phyloP scores from a whole-genome alignment of 2,329 filamentous ascomycete genomes.

The Xylariaceae sp. region DNA sequence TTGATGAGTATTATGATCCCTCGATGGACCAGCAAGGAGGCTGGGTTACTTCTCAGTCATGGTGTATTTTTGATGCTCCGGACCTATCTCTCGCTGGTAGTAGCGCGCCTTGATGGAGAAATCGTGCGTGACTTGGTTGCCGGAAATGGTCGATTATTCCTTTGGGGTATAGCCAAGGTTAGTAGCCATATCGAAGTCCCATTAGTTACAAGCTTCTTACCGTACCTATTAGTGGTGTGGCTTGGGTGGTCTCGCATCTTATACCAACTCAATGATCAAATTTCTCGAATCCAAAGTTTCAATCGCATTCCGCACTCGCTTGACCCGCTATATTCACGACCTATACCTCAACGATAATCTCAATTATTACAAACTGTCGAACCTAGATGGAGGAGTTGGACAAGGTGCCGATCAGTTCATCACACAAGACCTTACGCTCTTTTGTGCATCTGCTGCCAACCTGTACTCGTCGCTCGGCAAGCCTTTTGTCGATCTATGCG shows the following conservation, averaged over 20 bases:
- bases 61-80: slow-evolving; percentile 84
- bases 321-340: slow-evolving; percentile 96
- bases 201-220: slow-evolving; percentile 10
- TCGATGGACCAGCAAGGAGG: slow-evolving; percentile 92
- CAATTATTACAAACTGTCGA: slow-evolving; percentile 93
- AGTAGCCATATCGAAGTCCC: slow-evolving; percentile 12
- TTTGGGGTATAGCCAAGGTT: slow-evolving; percentile 81
- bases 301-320: slow-evolving; percentile 90
- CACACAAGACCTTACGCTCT: slow-evolving; percentile 91
- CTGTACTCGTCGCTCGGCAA: slow-evolving; percentile 97
- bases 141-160: slow-evolving; percentile 82
- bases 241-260: slow-evolving; percentile 87
- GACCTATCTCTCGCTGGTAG: slow-evolving; percentile 89
- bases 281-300: slow-evolving; percentile 97
- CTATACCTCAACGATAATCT: slow-evolving; percentile 91
- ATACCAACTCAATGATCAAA: slow-evolving; percentile 99
- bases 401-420: slow-evolving; percentile 95
- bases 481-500: slow-evolving; percentile 91
- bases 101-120: slow-evolving; percentile 89
- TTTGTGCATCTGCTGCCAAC: slow-evolving; percentile 87
- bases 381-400: slow-evolving; percentile 87
- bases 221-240: slow-evolving; percentile 67
- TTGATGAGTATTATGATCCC: slow-evolving; percentile 97
- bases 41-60: slow-evolving; percentile 83
- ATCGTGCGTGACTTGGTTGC: slow-evolving; percentile 96